Evolutionary conservation across 1,284 basidiomycete species (phyloP).

Genomic region (Boletus hoseneyae): DNA sequence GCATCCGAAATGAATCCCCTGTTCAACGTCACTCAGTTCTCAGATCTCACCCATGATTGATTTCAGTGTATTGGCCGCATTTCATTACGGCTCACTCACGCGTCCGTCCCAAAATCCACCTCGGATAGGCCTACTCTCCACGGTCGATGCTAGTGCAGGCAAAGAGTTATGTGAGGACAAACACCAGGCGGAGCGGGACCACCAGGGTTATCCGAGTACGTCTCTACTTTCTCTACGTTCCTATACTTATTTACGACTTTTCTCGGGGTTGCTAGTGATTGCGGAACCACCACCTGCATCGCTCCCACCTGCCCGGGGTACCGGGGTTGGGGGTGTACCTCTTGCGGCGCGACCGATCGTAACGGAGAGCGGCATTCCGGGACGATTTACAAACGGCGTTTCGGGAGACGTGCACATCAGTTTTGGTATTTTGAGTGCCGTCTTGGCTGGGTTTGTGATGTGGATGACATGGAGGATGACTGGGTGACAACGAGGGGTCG

Average conservation of each 20-base stretch:
- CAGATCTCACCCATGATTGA: background rate
- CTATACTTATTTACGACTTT: background rate
- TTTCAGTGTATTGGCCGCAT: conserved; percentile 48
- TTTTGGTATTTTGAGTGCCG: conserved; percentile 17
- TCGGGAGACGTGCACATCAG: conserved; percentile 7
- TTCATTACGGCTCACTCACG: conserved; percentile 64
- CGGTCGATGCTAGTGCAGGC: conserved; percentile 52
- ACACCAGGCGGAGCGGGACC: conserved; percentile 18
- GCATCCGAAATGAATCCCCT: conserved; percentile 8
- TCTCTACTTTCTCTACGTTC: background rate
- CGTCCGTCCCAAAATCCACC: conserved; percentile 62
- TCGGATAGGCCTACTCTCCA: conserved; percentile 66
- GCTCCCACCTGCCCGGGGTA: conserved; percentile 19
- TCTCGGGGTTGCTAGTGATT: conserved; percentile 16
- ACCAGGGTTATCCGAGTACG: conserved; percentile 26
- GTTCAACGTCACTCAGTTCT: conserved; percentile 1
- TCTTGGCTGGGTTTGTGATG: conserved; percentile 9
- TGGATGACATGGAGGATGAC: conserved; percentile 23
- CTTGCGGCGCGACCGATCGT: conserved; percentile 20
- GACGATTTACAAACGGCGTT: conserved; percentile 17
- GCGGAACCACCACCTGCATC: conserved; percentile 26
- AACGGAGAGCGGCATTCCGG: conserved; percentile 11
- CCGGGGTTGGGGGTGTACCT: conserved; percentile 29
- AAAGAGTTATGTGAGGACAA: conserved; percentile 26
- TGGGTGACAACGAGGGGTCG: too few relatives aligned